Evolutionary conservation across 345 rosid species (phyloP).

Genomic region (Aegle marmelos): DNA sequence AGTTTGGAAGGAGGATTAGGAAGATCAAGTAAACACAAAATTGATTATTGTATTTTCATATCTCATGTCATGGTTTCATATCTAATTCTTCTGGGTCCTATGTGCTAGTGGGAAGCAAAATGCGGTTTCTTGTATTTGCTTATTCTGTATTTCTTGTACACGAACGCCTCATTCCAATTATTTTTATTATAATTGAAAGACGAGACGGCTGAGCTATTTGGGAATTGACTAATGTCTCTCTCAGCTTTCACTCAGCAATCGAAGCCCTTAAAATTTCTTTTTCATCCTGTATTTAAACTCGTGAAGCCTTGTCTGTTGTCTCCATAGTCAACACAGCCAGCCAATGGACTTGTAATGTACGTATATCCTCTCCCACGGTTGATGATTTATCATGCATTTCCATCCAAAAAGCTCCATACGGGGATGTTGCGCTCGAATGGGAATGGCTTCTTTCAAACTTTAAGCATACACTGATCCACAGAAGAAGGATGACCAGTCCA

Average conservation of each 20-base stretch:
- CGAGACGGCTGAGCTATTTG: not conserved
- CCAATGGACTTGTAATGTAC: too few relatives aligned
- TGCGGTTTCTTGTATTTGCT: not conserved
- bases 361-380: too few relatives aligned
- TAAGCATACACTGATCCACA: not conserved
- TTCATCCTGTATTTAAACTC: not conserved
- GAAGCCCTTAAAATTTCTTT: not conserved
- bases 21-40: not conserved
- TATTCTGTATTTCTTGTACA: not conserved
- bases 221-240: not conserved
- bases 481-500: not conserved
- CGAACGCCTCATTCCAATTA: not conserved
- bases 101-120: not conserved
- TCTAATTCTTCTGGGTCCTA: not conserved
- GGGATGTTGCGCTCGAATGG: not conserved
- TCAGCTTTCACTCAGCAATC: not conserved
- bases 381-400: too few relatives aligned
- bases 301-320: too few relatives aligned
- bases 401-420: too few relatives aligned
- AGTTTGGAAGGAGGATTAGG: not conserved
- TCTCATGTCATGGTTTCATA: not conserved
- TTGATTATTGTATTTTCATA: conserved; percentile 1
- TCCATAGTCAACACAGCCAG: not conserved
- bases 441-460: not conserved
- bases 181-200: not conserved